Evolutionary conservation across 73 alveolate species (phyloP).

Genomic region (Paramecium caudatum): DNA sequence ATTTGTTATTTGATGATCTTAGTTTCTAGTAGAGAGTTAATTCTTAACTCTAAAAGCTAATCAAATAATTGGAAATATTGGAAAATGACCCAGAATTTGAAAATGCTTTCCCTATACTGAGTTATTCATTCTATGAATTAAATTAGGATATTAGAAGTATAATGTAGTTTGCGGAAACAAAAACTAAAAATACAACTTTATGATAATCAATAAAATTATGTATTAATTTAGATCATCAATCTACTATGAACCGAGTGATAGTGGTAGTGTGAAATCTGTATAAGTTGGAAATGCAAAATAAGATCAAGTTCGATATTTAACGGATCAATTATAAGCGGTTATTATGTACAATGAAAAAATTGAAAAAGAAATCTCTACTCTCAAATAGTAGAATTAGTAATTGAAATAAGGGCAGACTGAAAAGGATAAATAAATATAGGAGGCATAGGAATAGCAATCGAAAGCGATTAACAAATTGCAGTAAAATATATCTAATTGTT

Average conservation of each 20-base stretch:
- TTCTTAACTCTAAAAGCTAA: neutral
- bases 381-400: slow-evolving; percentile 6
- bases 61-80: neutral
- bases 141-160: neutral
- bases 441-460: neutral
- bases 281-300: slow-evolving; percentile 41
- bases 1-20: neutral
- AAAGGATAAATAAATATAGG: slow-evolving; percentile 11
- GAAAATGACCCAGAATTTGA: slow-evolving; percentile 25
- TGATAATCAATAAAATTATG: slow-evolving; percentile 40
- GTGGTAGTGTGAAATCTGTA: slow-evolving; percentile 58
- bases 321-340: slow-evolving; percentile 57
- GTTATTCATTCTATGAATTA: neutral
- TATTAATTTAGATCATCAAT: slow-evolving; percentile 56
- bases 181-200: slow-evolving; percentile 30
- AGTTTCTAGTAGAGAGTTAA: neutral
- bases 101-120: slow-evolving; percentile 19
- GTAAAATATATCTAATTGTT: neutral
- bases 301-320: slow-evolving; percentile 50
- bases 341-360: slow-evolving; percentile 45
- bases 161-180: neutral
- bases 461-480: slow-evolving; percentile 17
- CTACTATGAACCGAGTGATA: slow-evolving; percentile 60
- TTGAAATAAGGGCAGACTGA: neutral
- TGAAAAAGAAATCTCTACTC: slow-evolving; percentile 2